Percentiles rank a stretch among this genome's conserved stretches.
These are phyloP conservation scores for Penicillium oxalicum DNA, from an alignment of 2,329 filamentous ascomycete species.

Conservation along the genomic window DNA sequence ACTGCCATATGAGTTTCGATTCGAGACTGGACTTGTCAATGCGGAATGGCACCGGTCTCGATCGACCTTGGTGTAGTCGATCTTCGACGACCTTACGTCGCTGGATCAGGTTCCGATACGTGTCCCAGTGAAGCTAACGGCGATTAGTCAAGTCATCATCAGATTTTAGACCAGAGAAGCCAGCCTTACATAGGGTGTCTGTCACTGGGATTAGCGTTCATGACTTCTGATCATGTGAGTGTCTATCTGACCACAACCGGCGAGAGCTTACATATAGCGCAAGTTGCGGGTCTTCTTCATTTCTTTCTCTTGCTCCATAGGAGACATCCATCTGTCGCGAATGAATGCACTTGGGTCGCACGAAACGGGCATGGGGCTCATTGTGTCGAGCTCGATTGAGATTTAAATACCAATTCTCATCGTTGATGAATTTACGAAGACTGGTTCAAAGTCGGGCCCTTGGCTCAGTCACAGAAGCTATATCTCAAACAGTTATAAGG, in stretches of 20 bases:
- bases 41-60: conserved; percentile 50
- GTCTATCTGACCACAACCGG: not conserved
- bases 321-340: conserved; percentile 23
- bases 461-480: no score
- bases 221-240: no score
- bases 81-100: conserved; percentile 52
- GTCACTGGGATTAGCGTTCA: not conserved
- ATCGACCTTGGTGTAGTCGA: conserved; percentile 49
- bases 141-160: not conserved
- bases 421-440: conserved; percentile 29
- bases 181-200: conserved; percentile 27
- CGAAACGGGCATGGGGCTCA: conserved; percentile 37
- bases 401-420: conserved; percentile 34
- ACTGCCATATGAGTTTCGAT: conserved; percentile 58
- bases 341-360: conserved; percentile 32
- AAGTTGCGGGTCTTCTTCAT: conserved; percentile 19
- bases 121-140: conserved; percentile 56
- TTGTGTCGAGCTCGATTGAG: conserved; percentile 34
- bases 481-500: no score
- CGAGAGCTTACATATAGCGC: conserved; percentile 26
- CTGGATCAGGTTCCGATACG: conserved; percentile 53
- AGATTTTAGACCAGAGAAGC: no score
- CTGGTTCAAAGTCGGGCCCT: conserved; percentile 21
- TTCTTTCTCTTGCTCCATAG: conserved; percentile 6
- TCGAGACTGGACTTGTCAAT: conserved; percentile 53